Conservation (phyloP, 768 basidiomycete genomes). For the Sistotremastrum niveocremeum region DNA sequence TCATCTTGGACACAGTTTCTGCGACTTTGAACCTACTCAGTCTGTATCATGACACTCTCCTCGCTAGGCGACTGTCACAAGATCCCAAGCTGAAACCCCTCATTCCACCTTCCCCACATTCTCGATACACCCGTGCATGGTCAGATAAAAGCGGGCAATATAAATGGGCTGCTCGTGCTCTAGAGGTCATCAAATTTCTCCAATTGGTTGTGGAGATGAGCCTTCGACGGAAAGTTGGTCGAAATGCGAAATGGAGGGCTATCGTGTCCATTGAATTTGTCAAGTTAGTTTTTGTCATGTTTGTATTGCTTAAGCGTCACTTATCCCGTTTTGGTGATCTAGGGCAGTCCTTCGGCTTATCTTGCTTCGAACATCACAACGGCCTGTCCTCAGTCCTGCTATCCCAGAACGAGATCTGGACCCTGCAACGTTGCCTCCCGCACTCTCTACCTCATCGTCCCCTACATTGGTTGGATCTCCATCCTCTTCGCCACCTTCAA, state of each 20-base stretch:
- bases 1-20: constrained; percentile 42
- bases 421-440: constrained; percentile 46
- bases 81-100: constrained; percentile 63
- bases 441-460: constrained; percentile 34
- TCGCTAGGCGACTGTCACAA: constrained; percentile 47
- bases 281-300: constrained; percentile 47
- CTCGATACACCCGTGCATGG: constrained; percentile 87
- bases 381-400: constrained; percentile 64
- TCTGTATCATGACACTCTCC: constrained; percentile 92
- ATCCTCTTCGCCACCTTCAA: constrained; percentile 39
- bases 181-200: constrained; percentile 67
- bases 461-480: constrained; percentile 49
- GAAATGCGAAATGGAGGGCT: constrained; percentile 56
- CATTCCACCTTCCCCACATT: constrained; percentile 63
- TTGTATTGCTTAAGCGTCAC: neutral
- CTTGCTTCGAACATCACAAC: constrained; percentile 58
- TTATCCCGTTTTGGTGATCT: constrained; percentile 1
- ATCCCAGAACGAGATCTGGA: constrained; percentile 86
- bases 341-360: constrained; percentile 67
- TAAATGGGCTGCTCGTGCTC: constrained; percentile 61
- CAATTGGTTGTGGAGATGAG: constrained; percentile 88
- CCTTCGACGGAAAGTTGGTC: constrained; percentile 54
- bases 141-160: constrained; percentile 54
- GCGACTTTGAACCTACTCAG: constrained; percentile 77
- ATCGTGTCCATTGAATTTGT: constrained; percentile 66